These are phyloP conservation scores for Solidago caesia DNA, from an alignment of 129 eudicot genomes.

Conservation along the genomic window DNA sequence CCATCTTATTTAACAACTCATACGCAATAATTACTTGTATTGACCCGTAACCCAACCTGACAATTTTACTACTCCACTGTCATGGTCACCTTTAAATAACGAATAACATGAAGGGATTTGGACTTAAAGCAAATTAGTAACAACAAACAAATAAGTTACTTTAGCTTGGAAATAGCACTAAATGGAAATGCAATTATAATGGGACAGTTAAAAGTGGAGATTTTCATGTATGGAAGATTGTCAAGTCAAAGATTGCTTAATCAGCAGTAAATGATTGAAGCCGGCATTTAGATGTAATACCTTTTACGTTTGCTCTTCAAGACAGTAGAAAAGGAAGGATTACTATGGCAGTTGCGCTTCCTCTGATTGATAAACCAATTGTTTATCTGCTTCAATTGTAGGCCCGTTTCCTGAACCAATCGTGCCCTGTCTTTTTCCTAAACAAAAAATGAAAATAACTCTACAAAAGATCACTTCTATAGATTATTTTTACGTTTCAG, in stretches of 20 bases:
- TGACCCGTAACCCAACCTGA: not conserved
- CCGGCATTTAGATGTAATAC: conserved; percentile 26
- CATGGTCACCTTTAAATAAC: not conserved
- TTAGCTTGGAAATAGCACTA: not conserved
- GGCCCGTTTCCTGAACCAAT: conserved; percentile 79
- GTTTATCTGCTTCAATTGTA: conserved; percentile 81
- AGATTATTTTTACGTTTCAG: no score
- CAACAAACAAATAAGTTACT: not conserved
- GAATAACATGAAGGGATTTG: not conserved
- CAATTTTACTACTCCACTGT: not conserved
- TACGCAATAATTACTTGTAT: not conserved
- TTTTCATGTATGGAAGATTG: not conserved
- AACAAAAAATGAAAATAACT: not conserved
- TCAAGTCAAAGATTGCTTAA: conserved; percentile 6
- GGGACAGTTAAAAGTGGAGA: not conserved
- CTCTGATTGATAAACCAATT: no score
- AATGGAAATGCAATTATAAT: not conserved
- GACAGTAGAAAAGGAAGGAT: no score
- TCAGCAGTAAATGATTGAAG: not conserved
- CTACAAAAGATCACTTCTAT: not conserved
- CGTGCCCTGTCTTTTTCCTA: conserved; percentile 88
- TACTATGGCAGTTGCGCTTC: no score
- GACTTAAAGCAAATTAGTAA: not conserved
- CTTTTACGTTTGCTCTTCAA: conserved; percentile 85
- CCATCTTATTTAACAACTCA: no score